Base-by-base conservation (phyloP, 768 basidiomycete genomes). In the Pluteus cervinus region DNA sequence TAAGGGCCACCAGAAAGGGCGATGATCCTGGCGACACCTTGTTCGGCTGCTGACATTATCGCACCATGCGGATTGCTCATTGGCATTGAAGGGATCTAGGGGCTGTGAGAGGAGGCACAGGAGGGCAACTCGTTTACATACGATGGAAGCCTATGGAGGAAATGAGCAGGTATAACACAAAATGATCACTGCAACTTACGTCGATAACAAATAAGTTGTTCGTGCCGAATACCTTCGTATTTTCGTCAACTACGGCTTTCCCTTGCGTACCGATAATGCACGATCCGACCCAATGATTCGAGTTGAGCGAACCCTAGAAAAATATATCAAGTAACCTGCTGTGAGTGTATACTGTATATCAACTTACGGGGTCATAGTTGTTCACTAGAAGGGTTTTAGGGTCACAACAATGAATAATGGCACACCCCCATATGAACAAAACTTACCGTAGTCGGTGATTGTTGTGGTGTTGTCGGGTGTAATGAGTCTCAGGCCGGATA, bases 231-330 rank as follows among this genome's bases (percentile, higher is more conserved):
- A 81, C 81, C 50, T 75, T 74, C 8, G 66, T 58, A 50, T 79
- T 77, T 41, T 65, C 53, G 43, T 80, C 78, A 14, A 81, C 76
- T 16, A 81, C 79, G 5, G 54, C 58, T 22, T 32, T 43, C 16
- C 56, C 51, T 24, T 53, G 45, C 14, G 52, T 54, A 24, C 72
- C 71, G 29, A 81, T 73, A 24, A 52, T 61, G 48, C 66, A 67
- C 4, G 76, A 65, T 14, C 75, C 77, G 12, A 77, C 71, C 77
- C 78, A 80, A 53, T 81, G 79, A 48, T 81, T 81, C 5, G 75
- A 77, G 55, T 73, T 63, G 58, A 79, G 57, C 16, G 61, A 60
- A 12, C 43, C 50, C 62, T 65, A 37, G 22, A 20, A 14, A 12
- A 7, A 15, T 15, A 26, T 24, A 30, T 10, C 15, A 14, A 7